Conservation (phyloP, 1,284 basidiomycete species). For the Earliella scabrosa region DNA sequence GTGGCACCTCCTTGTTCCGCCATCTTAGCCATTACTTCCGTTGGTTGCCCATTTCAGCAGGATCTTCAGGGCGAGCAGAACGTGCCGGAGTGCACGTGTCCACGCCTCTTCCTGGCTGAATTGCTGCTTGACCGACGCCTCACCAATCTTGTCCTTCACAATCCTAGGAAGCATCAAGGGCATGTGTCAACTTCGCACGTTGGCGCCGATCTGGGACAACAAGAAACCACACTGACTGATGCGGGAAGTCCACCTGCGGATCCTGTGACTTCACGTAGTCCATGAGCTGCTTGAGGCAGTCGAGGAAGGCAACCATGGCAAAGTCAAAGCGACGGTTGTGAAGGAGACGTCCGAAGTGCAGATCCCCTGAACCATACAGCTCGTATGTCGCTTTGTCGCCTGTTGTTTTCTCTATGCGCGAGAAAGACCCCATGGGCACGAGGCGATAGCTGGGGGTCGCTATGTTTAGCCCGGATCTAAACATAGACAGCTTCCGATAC, state of each 20-base stretch:
- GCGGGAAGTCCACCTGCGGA: conserved; percentile 77
- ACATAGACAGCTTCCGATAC: conserved; percentile 26
- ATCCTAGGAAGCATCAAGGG: conserved; percentile 57
- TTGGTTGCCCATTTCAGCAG: conserved; percentile 85
- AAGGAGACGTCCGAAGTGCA: conserved; percentile 85
- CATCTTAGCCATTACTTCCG: conserved; percentile 61
- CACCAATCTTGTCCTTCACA: conserved; percentile 93
- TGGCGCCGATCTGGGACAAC: background rate
- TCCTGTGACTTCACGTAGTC: conserved; percentile 83
- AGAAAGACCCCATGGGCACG: conserved; percentile 92
- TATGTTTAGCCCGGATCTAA: background rate
- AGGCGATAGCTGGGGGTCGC: conserved; percentile 75
- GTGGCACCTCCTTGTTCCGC: too few relatives aligned
- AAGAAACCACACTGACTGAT: conserved; percentile 64
- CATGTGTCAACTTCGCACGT: conserved; percentile 14
- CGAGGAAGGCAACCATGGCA: conserved; percentile 95
- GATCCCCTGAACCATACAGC: conserved; percentile 88
- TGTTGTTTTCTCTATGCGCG: conserved; percentile 83
- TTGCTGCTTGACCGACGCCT: conserved; percentile 91
- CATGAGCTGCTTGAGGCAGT: conserved; percentile 90
- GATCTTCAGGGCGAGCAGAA: conserved; percentile 88
- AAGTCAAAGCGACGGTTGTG: conserved; percentile 96
- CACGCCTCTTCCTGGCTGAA: conserved; percentile 95
- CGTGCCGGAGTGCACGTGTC: conserved; percentile 93
- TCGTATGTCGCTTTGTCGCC: conserved; percentile 88